Evolutionary conservation across 306 rosid species (phyloP).

Genomic region (Cicer chorassanicum): DNA sequence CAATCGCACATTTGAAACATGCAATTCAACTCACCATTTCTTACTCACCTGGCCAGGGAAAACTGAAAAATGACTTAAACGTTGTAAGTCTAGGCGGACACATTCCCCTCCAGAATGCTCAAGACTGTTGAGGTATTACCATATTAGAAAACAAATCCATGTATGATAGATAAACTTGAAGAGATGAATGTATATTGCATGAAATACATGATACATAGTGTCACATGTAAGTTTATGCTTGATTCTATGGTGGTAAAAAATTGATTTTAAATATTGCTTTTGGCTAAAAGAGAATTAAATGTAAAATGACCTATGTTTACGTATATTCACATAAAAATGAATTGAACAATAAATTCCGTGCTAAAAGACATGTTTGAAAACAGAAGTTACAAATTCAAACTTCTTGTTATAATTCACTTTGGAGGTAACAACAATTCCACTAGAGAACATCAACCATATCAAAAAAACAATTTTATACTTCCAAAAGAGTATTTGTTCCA

Average conservation of each 20-base stretch:
- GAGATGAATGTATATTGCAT: conserved; percentile 16
- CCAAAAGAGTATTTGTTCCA: not conserved
- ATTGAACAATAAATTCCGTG: not conserved
- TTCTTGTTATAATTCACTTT: not conserved
- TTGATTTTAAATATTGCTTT: not conserved
- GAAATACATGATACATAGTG: conserved; percentile 6
- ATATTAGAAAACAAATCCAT: conserved; percentile 37
- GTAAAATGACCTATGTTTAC: not conserved
- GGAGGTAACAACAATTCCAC: not conserved
- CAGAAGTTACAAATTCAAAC: not conserved
- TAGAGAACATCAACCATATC: not conserved
- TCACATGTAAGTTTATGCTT: not conserved
- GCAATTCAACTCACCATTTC: conserved; percentile 26
- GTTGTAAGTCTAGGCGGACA: conserved; percentile 83
- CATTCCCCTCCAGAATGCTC: conserved; percentile 91
- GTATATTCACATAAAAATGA: not conserved
- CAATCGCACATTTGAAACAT: conserved; percentile 29
- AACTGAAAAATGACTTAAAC: conserved; percentile 72
- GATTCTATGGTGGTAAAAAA: not conserved
- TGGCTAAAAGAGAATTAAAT: not conserved
- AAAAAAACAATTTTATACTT: not conserved
- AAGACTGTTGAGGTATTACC: conserved; percentile 51
- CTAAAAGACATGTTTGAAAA: not conserved
- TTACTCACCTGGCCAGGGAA: conserved; percentile 93
- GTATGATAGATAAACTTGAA: conserved; percentile 32